Base-by-base conservation (phyloP, 306 rosid genomes). In the Citrullus colocynthis region DNA sequence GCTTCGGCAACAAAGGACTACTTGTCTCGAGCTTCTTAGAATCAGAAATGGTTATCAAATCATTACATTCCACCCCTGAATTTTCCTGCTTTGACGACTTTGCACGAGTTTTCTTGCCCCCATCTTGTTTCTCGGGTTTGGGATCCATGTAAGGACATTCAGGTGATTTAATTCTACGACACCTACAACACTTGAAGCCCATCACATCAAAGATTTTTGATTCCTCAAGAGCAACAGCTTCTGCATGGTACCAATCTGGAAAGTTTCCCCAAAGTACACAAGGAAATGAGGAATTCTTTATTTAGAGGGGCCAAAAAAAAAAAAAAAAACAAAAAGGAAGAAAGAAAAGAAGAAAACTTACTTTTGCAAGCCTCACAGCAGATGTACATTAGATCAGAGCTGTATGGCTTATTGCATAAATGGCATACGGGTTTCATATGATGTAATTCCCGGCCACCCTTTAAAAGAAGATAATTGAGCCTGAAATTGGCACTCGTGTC, bases 231-330 rank as follows among this genome's bases (percentile, higher is more conserved):
- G 90, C 92, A 71, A 96, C 88, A 76, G 99, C 98, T 54, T 96
- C 96, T 44, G 99, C 97, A 74, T 96, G 99, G 86, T 83, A 91
- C 99, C 99, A 96, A 83, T 92, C 98, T 95, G 28, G 28, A 24
- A 24, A 24, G 28, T 24, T 24, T 24, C 28, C 28, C 28, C 28
- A 24, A 24, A 24, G 28, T 24, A 69, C 44, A 44, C n/a, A 52
- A 60, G 55, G 70, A 44, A 57, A 79, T 73, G 41, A 52, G 67
- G 69, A 18, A 14, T 57, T 32, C 1, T 59, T 66, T 0, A 4
- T 73, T 60, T 32, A 14, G 14, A 32, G 24, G 51, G 7, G 20
- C 16, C 28, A 32, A 44, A 39, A 18, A 37, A 77, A 12, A 42
- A 20, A 24, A 60, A 60, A 9, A 13, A 3, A 61, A 4, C 1